A percentile compares a stretch with the other conserved stretches of the same genome.
Conservation (phyloP, 2,329 filamentous ascomycete species). For the Hypoxylon sp. region DNA sequence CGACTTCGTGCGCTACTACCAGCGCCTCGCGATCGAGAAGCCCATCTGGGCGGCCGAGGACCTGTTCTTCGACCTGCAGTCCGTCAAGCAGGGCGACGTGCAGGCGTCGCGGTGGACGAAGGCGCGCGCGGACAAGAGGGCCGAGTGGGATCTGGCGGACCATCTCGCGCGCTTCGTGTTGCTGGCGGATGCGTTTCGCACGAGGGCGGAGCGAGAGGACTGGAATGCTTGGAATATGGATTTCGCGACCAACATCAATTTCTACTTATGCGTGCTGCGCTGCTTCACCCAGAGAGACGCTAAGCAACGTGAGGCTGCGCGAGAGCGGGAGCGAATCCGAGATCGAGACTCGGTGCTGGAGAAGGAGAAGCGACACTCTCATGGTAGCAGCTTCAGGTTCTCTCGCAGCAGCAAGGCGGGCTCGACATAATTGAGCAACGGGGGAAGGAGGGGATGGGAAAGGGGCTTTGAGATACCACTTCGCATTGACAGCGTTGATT, state of each 20-base stretch:
- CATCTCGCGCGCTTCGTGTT: slow-evolving; percentile 49
- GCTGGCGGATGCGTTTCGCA: slow-evolving; percentile 45
- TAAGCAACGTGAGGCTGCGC: slow-evolving; percentile 41
- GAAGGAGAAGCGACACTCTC: slow-evolving; percentile 17
- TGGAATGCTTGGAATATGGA: slow-evolving; percentile 43
- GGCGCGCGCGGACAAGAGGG: slow-evolving; percentile 33
- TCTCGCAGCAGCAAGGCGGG: slow-evolving; percentile 21
- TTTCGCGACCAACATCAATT: slow-evolving; percentile 41
- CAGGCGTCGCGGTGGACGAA: slow-evolving; percentile 37
- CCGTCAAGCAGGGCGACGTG: slow-evolving; percentile 48
- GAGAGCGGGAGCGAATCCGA: slow-evolving; percentile 5
- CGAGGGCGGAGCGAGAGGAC: slow-evolving; percentile 40
- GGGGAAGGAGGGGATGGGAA: not conserved
- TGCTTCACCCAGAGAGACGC: slow-evolving; percentile 46
- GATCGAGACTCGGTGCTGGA: not conserved
- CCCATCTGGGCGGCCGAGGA: slow-evolving; percentile 47
- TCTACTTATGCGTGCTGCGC: slow-evolving; percentile 48
- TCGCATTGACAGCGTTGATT: not conserved
- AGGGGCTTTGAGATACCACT: not conserved
- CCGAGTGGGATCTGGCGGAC: slow-evolving; percentile 47
- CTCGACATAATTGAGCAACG: slow-evolving; percentile 3
- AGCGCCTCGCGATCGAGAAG: slow-evolving; percentile 30
- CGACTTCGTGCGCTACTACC: slow-evolving; percentile 46
- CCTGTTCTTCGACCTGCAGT: slow-evolving; percentile 49
- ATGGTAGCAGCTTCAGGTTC: slow-evolving; percentile 26